Evolutionary conservation across 345 rosid species (phyloP).

Genomic region (Cochlearia excelsa): DNA sequence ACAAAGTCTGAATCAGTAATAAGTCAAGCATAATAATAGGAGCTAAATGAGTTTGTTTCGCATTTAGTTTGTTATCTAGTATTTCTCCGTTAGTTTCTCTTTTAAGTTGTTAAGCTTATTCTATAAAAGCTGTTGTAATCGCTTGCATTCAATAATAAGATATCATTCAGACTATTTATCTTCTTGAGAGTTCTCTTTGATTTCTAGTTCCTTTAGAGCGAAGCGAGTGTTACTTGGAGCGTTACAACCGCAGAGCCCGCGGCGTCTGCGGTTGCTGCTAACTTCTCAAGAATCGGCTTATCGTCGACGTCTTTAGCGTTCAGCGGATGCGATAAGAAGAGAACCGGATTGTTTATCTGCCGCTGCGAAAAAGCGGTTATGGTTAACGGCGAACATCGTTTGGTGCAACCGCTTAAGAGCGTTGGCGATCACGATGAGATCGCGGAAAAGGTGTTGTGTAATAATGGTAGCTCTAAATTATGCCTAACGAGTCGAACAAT

Average conservation of each 20-base stretch:
- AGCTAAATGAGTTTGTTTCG: too few relatives aligned
- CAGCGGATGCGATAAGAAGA: conserved; percentile 29
- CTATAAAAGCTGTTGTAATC: too few relatives aligned
- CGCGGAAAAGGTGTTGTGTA: conserved; percentile 23
- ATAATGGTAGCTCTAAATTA: conserved; percentile 29
- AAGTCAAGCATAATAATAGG: too few relatives aligned
- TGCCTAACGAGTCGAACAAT: conserved; percentile 21
- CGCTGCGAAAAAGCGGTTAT: conserved; percentile 72
- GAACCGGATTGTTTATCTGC: conserved; percentile 53
- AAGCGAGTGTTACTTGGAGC: conserved; percentile 89
- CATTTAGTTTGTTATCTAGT: too few relatives aligned
- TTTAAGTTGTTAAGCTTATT: too few relatives aligned
- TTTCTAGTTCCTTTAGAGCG: too few relatives aligned
- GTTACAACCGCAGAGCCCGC: conserved; percentile 69
- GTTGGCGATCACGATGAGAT: conserved; percentile 10
- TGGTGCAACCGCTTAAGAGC: conserved; percentile 19
- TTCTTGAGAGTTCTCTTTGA: too few relatives aligned
- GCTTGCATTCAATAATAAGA: too few relatives aligned
- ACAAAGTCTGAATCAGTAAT: too few relatives aligned
- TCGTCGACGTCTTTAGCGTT: conserved; percentile 6
- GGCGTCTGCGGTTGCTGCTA: conserved; percentile 41
- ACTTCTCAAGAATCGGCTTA: conserved; percentile 51
- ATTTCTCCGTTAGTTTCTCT: too few relatives aligned
- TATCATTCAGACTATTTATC: too few relatives aligned
- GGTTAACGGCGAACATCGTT: conserved; percentile 29